A percentile compares a stretch with the other conserved stretches of the same genome.
Conservation (phyloP, 2,329 filamentous ascomycete species). For the Endothia cerciana region DNA sequence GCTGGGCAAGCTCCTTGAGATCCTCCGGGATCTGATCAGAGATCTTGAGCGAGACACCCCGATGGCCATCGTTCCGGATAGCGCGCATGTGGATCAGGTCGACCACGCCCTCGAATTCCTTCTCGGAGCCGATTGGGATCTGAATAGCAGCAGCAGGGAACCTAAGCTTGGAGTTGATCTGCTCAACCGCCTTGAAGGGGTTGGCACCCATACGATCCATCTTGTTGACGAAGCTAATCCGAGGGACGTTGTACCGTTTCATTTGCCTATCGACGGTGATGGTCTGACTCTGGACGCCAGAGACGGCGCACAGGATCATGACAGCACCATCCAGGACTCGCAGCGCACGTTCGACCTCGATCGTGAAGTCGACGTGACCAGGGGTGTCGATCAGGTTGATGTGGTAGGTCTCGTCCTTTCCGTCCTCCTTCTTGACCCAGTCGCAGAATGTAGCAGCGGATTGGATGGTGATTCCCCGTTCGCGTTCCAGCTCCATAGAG, state of each 20-base stretch:
- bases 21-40: conserved; percentile 84
- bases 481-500: conserved; percentile 97
- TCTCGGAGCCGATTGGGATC: conserved; percentile 90
- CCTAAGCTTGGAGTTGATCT: conserved; percentile 96
- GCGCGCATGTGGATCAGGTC: conserved; percentile 92
- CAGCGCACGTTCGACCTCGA: conserved; percentile 94
- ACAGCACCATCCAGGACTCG: conserved; percentile 95
- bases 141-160: conserved; percentile 92
- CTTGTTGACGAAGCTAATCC: conserved; percentile 98
- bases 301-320: conserved; percentile 98
- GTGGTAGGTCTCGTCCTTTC: conserved; percentile 89
- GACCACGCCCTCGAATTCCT: conserved; percentile 89
- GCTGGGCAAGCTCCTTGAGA: conserved; percentile 72
- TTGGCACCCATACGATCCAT: conserved; percentile 99
- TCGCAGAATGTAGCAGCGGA: conserved; percentile 98
- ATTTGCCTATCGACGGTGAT: conserved; percentile 98
- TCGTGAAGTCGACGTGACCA: conserved; percentile 98
- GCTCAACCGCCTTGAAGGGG: conserved; percentile 95
- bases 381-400: conserved; percentile 99
- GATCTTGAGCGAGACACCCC: conserved; percentile 76
- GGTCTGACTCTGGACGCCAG: conserved; percentile 95
- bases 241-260: conserved; percentile 95
- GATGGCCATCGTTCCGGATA: conserved; percentile 86
- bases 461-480: conserved; percentile 99
- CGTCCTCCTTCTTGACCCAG: conserved; percentile 86